Conservation (phyloP, 2,329 filamentous ascomycete species). For the Pseudogymnoascus sp. region DNA sequence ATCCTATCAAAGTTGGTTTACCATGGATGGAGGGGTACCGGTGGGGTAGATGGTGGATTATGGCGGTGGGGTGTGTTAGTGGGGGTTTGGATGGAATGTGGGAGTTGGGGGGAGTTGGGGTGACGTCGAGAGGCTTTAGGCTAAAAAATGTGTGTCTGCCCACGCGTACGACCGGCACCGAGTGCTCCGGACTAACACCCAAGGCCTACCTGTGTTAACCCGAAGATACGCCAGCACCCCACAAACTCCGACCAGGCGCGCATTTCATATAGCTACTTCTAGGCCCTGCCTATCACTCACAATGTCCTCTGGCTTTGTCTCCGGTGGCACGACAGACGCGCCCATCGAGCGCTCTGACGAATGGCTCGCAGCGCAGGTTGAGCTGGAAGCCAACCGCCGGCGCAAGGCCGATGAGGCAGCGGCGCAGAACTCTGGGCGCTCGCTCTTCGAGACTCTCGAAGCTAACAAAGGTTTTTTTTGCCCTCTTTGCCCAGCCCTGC, state of each 20-base stretch:
- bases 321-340: constrained; percentile 40
- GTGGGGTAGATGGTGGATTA: neutral
- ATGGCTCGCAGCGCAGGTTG: constrained; percentile 30
- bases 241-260: neutral
- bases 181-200: neutral
- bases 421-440: constrained; percentile 41
- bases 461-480: constrained; percentile 66
- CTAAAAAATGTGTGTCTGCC: neutral
- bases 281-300: neutral
- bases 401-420: constrained; percentile 31
- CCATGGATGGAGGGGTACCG: neutral
- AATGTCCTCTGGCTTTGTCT: constrained; percentile 45
- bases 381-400: constrained; percentile 31
- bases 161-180: neutral
- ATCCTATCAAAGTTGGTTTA: neutral
- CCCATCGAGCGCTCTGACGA: constrained; percentile 33
- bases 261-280: neutral
- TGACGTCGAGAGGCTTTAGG: neutral
- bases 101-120: neutral
- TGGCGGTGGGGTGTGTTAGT: neutral
- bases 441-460: constrained; percentile 67
- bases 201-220: neutral
- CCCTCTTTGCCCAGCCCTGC: neutral
- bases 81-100: neutral
- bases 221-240: constrained; percentile 2